These are phyloP conservation scores for Coniosporium tulheliwenetii DNA, from an alignment of 2,329 filamentous ascomycete genomes.

Conservation along the genomic window DNA sequence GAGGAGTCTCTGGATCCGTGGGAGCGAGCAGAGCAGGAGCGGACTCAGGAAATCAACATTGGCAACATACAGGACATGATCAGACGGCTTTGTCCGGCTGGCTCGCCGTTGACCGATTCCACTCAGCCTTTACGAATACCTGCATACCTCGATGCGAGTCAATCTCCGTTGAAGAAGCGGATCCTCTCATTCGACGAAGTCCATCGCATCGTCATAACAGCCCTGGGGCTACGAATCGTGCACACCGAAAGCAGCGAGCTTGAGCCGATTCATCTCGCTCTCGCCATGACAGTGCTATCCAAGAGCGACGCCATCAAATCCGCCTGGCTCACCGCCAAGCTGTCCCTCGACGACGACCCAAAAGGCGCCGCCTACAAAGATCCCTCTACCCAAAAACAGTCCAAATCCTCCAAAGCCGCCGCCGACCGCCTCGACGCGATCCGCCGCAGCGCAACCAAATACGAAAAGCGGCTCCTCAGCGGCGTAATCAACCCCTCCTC, in stretches of 20 bases:
- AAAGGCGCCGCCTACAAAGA: slow-evolving; percentile 4
- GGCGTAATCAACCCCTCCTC: slow-evolving; percentile 70
- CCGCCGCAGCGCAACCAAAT: slow-evolving; percentile 47
- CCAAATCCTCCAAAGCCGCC: slow-evolving; percentile 1
- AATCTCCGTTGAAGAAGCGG: slow-evolving; percentile 29
- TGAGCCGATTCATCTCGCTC: slow-evolving; percentile 20
- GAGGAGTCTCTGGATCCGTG: slow-evolving; percentile 18
- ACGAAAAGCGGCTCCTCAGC: slow-evolving; percentile 69
- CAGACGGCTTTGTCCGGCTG: slow-evolving; percentile 23
- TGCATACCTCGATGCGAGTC: slow-evolving; percentile 9
- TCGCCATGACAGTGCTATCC: slow-evolving; percentile 24
- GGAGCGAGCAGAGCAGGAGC: neutral
- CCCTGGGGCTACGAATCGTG: slow-evolving; percentile 30
- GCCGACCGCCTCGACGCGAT: slow-evolving; percentile 31
- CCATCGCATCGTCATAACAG: slow-evolving; percentile 41
- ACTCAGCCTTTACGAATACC: slow-evolving; percentile 4
- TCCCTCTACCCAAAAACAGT: neutral
- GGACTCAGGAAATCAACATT: slow-evolving; percentile 38
- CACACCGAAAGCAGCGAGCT: slow-evolving; percentile 17
- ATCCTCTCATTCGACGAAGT: slow-evolving; percentile 46
- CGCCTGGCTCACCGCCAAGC: neutral
- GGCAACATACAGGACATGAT: slow-evolving; percentile 51
- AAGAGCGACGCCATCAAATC: slow-evolving; percentile 6
- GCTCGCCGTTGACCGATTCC: slow-evolving; percentile 2
- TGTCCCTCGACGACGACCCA: neutral